Evolutionary conservation across 164 flowering plant genomes (phyloP).

Genomic region (Berberis vulgaris): DNA sequence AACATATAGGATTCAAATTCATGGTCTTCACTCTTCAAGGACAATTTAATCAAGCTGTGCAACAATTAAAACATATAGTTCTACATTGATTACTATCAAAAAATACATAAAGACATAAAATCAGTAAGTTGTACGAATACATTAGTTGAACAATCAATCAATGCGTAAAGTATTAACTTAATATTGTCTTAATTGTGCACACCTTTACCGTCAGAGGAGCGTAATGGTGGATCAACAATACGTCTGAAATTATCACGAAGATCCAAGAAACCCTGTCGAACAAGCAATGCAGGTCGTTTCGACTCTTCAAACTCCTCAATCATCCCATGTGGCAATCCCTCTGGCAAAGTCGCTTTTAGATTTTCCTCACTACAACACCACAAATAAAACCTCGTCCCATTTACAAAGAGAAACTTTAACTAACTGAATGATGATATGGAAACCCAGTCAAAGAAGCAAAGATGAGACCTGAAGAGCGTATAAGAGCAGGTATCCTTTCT

Average conservation of each 20-base stretch:
- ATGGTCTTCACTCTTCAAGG: too few relatives aligned
- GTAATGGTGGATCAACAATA: conserved; percentile 63
- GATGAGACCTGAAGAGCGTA: conserved; percentile 61
- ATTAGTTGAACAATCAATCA: too few relatives aligned
- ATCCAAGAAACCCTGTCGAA: conserved; percentile 63
- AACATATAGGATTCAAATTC: too few relatives aligned
- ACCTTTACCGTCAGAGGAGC: conserved; percentile 33
- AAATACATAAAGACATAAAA: too few relatives aligned
- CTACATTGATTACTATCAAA: too few relatives aligned
- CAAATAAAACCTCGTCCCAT: background rate
- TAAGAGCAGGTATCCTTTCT: conserved; percentile 50
- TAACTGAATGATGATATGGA: background rate
- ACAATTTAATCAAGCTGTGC: too few relatives aligned
- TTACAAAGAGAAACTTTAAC: background rate
- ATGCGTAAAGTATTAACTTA: too few relatives aligned
- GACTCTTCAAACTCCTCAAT: conserved; percentile 60
- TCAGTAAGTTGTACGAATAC: too few relatives aligned
- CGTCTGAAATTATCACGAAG: conserved; percentile 76
- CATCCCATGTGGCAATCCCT: conserved; percentile 62
- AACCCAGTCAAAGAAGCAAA: background rate
- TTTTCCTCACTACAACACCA: conserved; percentile 16
- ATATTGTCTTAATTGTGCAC: too few relatives aligned
- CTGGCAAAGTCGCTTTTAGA: conserved; percentile 44
- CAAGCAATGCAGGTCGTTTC: conserved; percentile 44
- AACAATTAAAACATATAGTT: too few relatives aligned